Base-by-base conservation (phyloP, 2,329 filamentous ascomycete species). In the Botryotinia convoluta region DNA sequence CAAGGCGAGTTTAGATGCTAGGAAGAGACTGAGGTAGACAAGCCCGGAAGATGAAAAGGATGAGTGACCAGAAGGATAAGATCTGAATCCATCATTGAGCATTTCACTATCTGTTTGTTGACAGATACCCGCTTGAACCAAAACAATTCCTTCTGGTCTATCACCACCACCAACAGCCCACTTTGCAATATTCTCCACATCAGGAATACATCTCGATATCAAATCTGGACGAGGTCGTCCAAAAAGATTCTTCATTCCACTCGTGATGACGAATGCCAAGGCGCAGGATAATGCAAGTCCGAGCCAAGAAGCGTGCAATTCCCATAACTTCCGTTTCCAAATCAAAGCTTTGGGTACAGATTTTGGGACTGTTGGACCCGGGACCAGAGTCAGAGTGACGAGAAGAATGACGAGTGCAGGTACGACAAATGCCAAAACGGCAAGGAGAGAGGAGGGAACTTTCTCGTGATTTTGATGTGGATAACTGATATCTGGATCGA, bases 251-350 rank as follows among this genome's bases (percentile, higher is more conserved):
- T 98, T 98, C 86, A 97, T 90, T 69, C 92, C 93, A 78, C 93
- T 90, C 0, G 94, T 95, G 78, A 97, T 90, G 82, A 96, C 90
- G 84, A 92, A 97, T 7, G 92, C 88, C 3, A 89, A 86, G 3
- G 91, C 89, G 16, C 94, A 84, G 4, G 92, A 89, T 29, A 97
- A 85, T 0, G 86, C 93, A 4, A 97, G 86, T 0, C 95, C 95
- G 79, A 97, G 89, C 89, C 92, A 93, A 74, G 93, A 94, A 3
- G 90, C 90, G 80, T 98, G 94, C 81, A 93, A 90, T 82, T 98
- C 95, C 94, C 95, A 98, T 1, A 97, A 82, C 83, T 96, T 97
- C 76, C 93, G 88, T 80, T 88, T 89, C 90, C 93, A 94, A 62
- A 95, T 85, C 71, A 93, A 83, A 6, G 86, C 82, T 76, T 86